Evolutionary conservation across 2,329 filamentous ascomycete species (phyloP).

Genomic region (Fusarium multiceps): DNA sequence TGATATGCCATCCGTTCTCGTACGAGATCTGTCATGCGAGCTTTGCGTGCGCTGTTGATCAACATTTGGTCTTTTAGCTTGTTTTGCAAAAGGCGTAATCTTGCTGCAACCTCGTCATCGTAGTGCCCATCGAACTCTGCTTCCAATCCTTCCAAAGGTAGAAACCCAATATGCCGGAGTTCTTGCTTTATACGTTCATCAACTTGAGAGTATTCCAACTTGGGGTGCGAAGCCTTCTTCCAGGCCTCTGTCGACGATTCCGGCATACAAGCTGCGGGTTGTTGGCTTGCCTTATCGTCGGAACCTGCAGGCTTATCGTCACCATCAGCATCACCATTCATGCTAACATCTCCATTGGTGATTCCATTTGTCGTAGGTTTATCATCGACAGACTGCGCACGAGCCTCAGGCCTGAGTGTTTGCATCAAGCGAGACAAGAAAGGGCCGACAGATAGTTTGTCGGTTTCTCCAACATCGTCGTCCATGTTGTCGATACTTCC

Average conservation of each 20-base stretch:
- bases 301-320: slow-evolving; percentile 50
- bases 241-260: slow-evolving; percentile 81
- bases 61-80: slow-evolving; percentile 86
- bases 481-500: slow-evolving; percentile 88
- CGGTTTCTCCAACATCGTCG: slow-evolving; percentile 87
- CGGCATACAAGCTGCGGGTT: slow-evolving; percentile 82
- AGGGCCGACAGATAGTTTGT: slow-evolving; percentile 88
- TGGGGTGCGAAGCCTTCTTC: slow-evolving; percentile 80
- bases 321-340: slow-evolving; percentile 61
- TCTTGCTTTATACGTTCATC: slow-evolving; percentile 94
- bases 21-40: slow-evolving; percentile 85
- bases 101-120: slow-evolving; percentile 93
- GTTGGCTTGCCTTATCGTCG: slow-evolving; percentile 57
- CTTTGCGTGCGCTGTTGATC: slow-evolving; percentile 90
- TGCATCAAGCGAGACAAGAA: slow-evolving; percentile 84
- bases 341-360: slow-evolving; percentile 65
- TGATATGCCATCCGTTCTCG: slow-evolving; percentile 95
- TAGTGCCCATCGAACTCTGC: slow-evolving; percentile 89
- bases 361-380: slow-evolving; percentile 64
- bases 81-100: slow-evolving; percentile 84
- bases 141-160: slow-evolving; percentile 71
- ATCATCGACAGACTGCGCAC: slow-evolving; percentile 66
- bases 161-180: slow-evolving; percentile 87
- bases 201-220: slow-evolving; percentile 85
- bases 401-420: slow-evolving; percentile 81